Percentiles rank a stretch among this genome's conserved stretches.
Conservation (phyloP, 345 rosid species). For the Salix suchowensis region DNA sequence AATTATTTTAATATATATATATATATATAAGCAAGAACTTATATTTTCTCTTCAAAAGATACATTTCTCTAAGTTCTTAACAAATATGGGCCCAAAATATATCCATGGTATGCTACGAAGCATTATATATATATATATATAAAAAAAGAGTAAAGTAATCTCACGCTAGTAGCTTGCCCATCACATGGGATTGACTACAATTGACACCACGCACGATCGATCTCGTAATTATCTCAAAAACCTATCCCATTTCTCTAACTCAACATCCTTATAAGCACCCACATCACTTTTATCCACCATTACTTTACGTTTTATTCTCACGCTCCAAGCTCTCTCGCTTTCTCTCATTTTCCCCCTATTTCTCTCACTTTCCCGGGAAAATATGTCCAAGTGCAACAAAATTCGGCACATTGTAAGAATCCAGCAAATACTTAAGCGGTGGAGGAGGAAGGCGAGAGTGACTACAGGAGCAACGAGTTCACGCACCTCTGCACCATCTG, state of each 20-base stretch:
- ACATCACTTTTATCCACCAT: not conserved
- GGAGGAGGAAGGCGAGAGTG: conserved; percentile 65
- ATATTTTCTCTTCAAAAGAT: too few species aligned
- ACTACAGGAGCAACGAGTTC: conserved; percentile 18
- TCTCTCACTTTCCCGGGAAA: conserved; percentile 17
- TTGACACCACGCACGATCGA: conserved; percentile 5
- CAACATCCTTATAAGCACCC: not conserved
- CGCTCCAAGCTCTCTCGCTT: not conserved
- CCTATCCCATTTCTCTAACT: conserved; percentile 3
- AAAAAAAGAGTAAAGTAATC: not conserved
- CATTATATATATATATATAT: too few species aligned
- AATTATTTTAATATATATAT: too few species aligned
- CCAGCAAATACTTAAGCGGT: conserved; percentile 72
- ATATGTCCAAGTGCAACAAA: conserved; percentile 45
- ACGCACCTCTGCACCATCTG: conserved; percentile 32
- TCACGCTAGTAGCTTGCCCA: not conserved
- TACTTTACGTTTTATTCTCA: not conserved
- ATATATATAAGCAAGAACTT: too few species aligned
- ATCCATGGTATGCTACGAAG: not conserved
- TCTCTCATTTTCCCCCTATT: conserved; percentile 13
- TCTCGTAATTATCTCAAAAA: conserved; percentile 14
- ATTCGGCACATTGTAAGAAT: conserved; percentile 69
- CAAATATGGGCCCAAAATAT: not conserved
- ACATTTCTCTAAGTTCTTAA: not conserved
- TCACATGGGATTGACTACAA: conserved; percentile 4